Evolutionary conservation across 1,284 basidiomycete genomes (phyloP), one percentile per base, ranked within the genome.

Genomic region (Ceratobasidium sp.): DNA sequence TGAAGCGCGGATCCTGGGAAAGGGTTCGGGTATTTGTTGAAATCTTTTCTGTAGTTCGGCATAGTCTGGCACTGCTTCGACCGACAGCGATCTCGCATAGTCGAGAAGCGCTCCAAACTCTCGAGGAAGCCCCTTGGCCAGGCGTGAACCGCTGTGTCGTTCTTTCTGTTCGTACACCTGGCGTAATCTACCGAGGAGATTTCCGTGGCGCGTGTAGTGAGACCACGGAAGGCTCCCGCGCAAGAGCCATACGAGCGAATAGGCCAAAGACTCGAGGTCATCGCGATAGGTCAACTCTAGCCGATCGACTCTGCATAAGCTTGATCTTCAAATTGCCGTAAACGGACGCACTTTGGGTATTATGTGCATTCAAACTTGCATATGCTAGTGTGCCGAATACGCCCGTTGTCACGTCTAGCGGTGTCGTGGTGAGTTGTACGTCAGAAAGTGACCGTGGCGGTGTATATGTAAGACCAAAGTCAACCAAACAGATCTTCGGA

Each of bases 381-480:
- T 98, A 98, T 31, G 96, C 87, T 29, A 94, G 94, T 0, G 96
- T 98, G 71, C 96, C 96, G 51, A 97, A 61, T n/a, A 61, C 96
- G 69, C 91, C 90, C 75, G 92, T 90, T 19, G 88, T 80, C 81
- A 87, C 88, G 82, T 93, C 92, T n/a, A n/a, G n/a, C n/a, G 81
- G 96, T 93, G 82, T 96, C 94, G 79, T 91, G 88, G 86, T 96
- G 98, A 3, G 94, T 77, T 93, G 83, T 98, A 96, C 63, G 89
- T 86, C 78, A 92, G 90, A 0, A 95, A 96, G 79, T 90, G 89
- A 9, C 92, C 84, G 83, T 98, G 95, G 61, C 95, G 89, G 84
- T 93, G 98, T 82, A 96, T 98, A 98, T 8, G 96, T 95, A 54
- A 98, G 90, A 74, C 96, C 96, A 83, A 98, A 98, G 85, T 98